Evolutionary conservation across 78 protist genomes (phyloP).

Genomic region (Cavenderia fasciculata): DNA sequence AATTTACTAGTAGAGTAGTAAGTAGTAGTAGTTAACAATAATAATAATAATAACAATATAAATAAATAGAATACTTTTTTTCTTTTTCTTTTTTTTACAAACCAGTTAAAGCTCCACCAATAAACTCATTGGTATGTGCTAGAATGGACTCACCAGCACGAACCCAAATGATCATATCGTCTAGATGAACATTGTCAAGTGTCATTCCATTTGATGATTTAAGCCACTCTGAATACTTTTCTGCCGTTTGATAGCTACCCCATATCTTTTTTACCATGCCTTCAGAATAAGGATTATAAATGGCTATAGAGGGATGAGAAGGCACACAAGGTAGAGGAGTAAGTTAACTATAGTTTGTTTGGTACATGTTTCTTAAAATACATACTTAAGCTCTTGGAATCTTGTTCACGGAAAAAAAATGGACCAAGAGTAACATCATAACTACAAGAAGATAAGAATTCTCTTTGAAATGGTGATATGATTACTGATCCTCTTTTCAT

Average conservation of each 20-base stretch:
- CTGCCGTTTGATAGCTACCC: constrained; percentile 70
- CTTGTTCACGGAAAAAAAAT: constrained; percentile 58
- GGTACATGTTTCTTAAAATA: no score
- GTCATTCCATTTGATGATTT: constrained; percentile 23
- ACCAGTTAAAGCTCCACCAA: constrained; percentile 68
- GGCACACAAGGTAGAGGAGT: no score
- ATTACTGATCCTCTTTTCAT: constrained; percentile 32
- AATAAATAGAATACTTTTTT: no score
- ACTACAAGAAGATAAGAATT: constrained; percentile 37
- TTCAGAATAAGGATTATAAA: constrained; percentile 76
- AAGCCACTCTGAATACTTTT: constrained; percentile 27
- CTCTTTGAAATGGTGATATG: constrained; percentile 48
- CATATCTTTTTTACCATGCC: constrained; percentile 72
- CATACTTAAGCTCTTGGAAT: no score
- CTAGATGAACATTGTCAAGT: constrained; percentile 52
- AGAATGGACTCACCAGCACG: constrained; percentile 78
- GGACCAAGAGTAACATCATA: constrained; percentile 83
- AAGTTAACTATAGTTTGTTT: no score
- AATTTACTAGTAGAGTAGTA: no score
- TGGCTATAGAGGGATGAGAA: not conserved
- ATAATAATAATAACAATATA: no score
- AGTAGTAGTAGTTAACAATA: no score
- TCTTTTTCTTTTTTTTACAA: no score
- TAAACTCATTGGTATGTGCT: constrained; percentile 68
- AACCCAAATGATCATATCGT: constrained; percentile 77